Conservation (phyloP, 768 basidiomycete genomes). For the Podaxis rugospora region DNA sequence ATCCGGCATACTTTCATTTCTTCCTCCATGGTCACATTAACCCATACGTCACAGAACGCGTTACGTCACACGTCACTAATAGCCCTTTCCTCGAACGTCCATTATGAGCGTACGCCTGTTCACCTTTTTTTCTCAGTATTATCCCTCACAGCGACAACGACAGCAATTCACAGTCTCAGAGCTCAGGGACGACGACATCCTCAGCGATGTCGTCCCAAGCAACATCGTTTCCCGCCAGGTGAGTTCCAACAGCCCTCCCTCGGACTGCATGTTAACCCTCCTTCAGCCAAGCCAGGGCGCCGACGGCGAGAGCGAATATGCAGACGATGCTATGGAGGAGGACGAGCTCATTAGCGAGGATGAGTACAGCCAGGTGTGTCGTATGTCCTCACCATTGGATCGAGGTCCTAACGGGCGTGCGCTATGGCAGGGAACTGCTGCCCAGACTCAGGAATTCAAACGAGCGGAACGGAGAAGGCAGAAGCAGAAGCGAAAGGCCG, state of each 20-base stretch:
- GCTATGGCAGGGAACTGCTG: constrained; percentile 14
- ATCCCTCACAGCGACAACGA: not conserved
- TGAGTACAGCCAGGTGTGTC: constrained; percentile 33
- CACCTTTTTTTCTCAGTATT: not conserved
- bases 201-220: constrained; percentile 88
- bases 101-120: constrained; percentile 22
- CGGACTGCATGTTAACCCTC: constrained; percentile 6
- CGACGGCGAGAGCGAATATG: constrained; percentile 75
- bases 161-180: constrained; percentile 36
- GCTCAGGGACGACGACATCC: constrained; percentile 67
- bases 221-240: constrained; percentile 91
- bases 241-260: constrained; percentile 15
- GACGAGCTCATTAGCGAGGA: constrained; percentile 59
- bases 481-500: constrained; percentile 54
- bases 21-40: too few species aligned
- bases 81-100: constrained; percentile 2
- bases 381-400: constrained; percentile 2
- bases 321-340: constrained; percentile 52
- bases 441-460: constrained; percentile 28
- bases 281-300: constrained; percentile 57
- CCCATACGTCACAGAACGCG: not conserved
- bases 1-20: not conserved
- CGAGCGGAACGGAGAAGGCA: constrained; percentile 31
- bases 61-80: not conserved
- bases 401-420: constrained; percentile 3